Evolutionary conservation across 2,329 filamentous ascomycete genomes (phyloP).

Genomic region (Fusarium xylarioides): DNA sequence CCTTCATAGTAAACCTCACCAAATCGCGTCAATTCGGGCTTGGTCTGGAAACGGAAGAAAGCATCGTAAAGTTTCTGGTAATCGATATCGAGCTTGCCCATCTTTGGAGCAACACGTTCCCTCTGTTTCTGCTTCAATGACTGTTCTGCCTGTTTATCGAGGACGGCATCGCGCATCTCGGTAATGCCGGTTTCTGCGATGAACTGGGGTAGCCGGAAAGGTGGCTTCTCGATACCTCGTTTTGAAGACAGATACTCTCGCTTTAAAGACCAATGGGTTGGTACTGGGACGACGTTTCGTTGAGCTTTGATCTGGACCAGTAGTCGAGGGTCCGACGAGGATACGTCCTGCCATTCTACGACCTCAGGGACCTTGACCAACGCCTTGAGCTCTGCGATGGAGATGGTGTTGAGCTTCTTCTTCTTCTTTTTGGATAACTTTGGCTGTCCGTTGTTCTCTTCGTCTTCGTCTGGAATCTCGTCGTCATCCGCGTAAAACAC

Average conservation of each 20-base stretch:
- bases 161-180: conserved; percentile 95
- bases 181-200: conserved; percentile 97
- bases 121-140: conserved; percentile 94
- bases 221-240: conserved; percentile 93
- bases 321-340: conserved; percentile 85
- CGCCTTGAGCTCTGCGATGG: conserved; percentile 94
- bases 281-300: conserved; percentile 94
- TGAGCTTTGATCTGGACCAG: conserved; percentile 95
- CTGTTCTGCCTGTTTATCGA: conserved; percentile 95
- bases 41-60: conserved; percentile 97
- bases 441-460: conserved; percentile 69
- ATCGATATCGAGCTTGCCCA: conserved; percentile 97
- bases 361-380: conserved; percentile 90
- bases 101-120: conserved; percentile 92
- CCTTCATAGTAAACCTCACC: conserved; percentile 99
- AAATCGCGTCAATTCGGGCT: conserved; percentile 91
- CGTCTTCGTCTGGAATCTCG: conserved; percentile 86
- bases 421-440: conserved; percentile 94
- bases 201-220: conserved; percentile 92
- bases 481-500: conserved; percentile 86
- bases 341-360: conserved; percentile 97
- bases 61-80: conserved; percentile 98
- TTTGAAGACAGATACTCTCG: conserved; percentile 97
- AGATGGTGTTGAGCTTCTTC: conserved; percentile 90
- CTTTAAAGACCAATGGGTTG: conserved; percentile 93